Evolutionary conservation across 163 green algal species (phyloP), one percentile per base, ranked within the genome.

Genomic region (Scenedesmus sp.): DNA sequence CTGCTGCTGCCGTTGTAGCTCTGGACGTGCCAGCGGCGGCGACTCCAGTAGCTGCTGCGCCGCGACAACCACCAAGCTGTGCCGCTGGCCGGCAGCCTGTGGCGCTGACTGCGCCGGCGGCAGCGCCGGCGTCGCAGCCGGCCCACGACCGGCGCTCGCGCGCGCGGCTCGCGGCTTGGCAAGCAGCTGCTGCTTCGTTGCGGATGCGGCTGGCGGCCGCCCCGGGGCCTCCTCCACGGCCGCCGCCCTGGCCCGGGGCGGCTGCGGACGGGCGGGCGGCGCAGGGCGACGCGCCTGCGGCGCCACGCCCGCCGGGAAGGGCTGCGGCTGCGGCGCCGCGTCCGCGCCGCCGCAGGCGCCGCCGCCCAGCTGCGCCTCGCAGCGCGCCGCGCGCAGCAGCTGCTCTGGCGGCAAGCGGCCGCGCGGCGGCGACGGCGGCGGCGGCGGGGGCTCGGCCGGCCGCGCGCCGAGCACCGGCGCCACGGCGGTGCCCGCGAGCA

Each of bases 361-460:
- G 22, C 4, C 50, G 22, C 4, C 10, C 50, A 58, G 60, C 60
- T 3, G 5, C 63, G 29, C 42, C 45, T 60, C 24, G 34, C 67
- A 76, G 2, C 51, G 26, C 15, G 67, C 67, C 56, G 67, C 67
- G 28, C 48, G 63, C 20, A 76, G 67, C 15, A 76, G 33, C 34
- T 76, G 51, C 31, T 76, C 67, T 4, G 67, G 51, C 33, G n/a
- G 58, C 14, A 66, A 14, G 15, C 28, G 58, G 26, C 17, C 58
- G 42, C 33, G 26, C 17, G 42, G 26, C 2, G 58, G 58, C 42
- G 26, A 18, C 14, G 26, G 58, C 58, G 28, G 33, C 58, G 44
- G 58, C 15, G 45, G 58, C 58, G 29, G n/a, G 58, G 2, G 10
- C 14, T 28, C 14, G 9, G 9, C 29, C 31, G 33, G n/a, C 42